These are phyloP conservation scores for Hortiboletus campestris DNA, from an alignment of 768 basidiomycete species.

Conservation along the genomic window DNA sequence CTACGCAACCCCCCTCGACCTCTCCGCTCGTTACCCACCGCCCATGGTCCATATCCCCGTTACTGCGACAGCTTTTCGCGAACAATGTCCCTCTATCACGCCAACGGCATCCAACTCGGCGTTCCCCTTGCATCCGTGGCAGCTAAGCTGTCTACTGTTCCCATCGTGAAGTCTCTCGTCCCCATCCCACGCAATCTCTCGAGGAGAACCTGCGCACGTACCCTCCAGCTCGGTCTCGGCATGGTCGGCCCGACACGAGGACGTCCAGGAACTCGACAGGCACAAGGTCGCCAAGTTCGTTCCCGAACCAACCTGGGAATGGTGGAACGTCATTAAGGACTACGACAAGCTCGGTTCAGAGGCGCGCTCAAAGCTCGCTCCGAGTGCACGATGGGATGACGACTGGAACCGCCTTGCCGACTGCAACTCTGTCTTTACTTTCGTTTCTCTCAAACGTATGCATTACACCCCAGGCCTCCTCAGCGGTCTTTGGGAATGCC, in stretches of 20 bases:
- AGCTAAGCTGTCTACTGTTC: conserved; percentile 65
- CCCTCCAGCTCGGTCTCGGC: conserved; percentile 22
- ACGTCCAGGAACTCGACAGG: conserved; percentile 57
- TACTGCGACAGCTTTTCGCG: conserved; percentile 40
- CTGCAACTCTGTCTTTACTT: conserved; percentile 41
- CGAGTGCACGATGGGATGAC: conserved; percentile 51
- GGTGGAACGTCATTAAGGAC: conserved; percentile 19
- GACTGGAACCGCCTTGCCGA: conserved; percentile 55
- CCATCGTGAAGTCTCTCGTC: conserved; percentile 51
- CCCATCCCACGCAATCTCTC: conserved; percentile 39
- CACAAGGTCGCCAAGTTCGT: conserved; percentile 35
- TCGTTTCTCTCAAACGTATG: conserved; percentile 27
- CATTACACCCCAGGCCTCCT: conserved; percentile 52
- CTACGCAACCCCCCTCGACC: conserved; percentile 10
- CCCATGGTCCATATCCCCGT: conserved; percentile 48
- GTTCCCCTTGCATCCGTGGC: conserved; percentile 51
- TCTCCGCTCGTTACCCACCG: conserved; percentile 33
- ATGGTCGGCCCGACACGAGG: conserved; percentile 50
- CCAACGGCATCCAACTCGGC: conserved; percentile 24
- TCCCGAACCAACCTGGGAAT: conserved; percentile 15
- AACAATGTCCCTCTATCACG: conserved; percentile 29
- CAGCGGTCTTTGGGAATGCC: conserved; percentile 61
- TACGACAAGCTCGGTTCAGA: conserved; percentile 25
- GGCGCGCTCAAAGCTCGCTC: conserved; percentile 24
- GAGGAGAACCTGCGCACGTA: conserved; percentile 32